Percentiles rank a stretch among this genome's conserved stretches.
Conservation (phyloP, 1,139 yeast genomes). For the Debaryomyces udenii region DNA sequence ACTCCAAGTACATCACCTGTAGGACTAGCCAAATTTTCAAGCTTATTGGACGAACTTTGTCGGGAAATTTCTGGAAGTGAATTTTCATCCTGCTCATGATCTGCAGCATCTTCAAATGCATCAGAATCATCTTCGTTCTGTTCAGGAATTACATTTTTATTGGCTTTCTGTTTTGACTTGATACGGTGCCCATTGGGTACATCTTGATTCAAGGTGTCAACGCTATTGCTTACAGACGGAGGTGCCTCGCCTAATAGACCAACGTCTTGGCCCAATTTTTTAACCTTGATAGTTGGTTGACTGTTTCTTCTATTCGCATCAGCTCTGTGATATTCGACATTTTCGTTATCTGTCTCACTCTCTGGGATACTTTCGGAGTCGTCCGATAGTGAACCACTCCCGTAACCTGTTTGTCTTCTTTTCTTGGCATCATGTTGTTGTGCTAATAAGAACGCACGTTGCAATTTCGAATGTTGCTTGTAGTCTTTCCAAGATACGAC, state of each 20-base stretch:
- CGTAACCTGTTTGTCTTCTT: conserved; percentile 25
- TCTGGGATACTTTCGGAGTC: conserved; percentile 19
- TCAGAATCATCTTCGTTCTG: conserved; percentile 11
- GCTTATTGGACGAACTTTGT: not conserved
- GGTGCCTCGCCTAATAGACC: conserved; percentile 48
- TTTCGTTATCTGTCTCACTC: conserved; percentile 18
- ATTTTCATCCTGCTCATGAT: not conserved
- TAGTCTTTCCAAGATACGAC: conserved; percentile 91
- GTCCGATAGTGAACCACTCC: conserved; percentile 14
- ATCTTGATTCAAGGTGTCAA: conserved; percentile 9
- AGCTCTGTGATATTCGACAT: conserved; percentile 11
- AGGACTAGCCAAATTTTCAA: too few species aligned
- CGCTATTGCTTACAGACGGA: conserved; percentile 20
- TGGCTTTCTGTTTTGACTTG: conserved; percentile 11
- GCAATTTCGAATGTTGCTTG: conserved; percentile 64
- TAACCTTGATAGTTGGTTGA: conserved; percentile 31
- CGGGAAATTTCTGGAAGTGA: not conserved
- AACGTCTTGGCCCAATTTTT: conserved; percentile 28
- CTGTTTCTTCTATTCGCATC: conserved; percentile 22
- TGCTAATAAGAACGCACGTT: conserved; percentile 56
- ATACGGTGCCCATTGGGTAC: conserved; percentile 6
- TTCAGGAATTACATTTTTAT: conserved; percentile 7
- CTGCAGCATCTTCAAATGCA: conserved; percentile 11
- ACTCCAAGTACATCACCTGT: not conserved
- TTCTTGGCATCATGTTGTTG: conserved; percentile 45